Conservation (phyloP, 2,329 filamentous ascomycete genomes). For the Aspergillus felis region DNA sequence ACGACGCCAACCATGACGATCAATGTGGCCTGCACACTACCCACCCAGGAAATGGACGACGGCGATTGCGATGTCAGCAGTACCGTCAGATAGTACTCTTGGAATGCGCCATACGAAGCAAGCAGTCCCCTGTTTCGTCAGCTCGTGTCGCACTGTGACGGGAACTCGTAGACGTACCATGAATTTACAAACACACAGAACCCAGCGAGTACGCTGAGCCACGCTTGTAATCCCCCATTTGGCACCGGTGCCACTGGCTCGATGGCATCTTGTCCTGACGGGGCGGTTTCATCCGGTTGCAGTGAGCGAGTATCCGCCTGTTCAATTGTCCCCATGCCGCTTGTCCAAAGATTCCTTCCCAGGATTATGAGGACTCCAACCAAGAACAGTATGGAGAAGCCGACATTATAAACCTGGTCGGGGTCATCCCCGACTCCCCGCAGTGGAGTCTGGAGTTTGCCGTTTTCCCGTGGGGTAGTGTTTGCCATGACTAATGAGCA, state of each 20-base stretch:
- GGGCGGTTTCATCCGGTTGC: background rate
- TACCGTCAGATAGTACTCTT: slow-evolving; percentile 44
- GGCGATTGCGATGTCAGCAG: slow-evolving; percentile 33
- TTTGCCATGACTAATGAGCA: background rate
- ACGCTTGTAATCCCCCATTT: slow-evolving; percentile 26
- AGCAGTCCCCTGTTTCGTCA: slow-evolving; percentile 34
- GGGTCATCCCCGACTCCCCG: background rate
- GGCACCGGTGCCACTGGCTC: slow-evolving; percentile 8
- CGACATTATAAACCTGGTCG: background rate
- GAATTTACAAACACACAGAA: slow-evolving; percentile 34
- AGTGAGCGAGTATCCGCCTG: background rate
- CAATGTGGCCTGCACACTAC: slow-evolving; percentile 45
- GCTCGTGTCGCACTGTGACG: background rate
- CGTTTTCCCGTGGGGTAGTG: background rate
- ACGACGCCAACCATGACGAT: slow-evolving; percentile 46
- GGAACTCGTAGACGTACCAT: slow-evolving; percentile 18
- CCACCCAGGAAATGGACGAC: slow-evolving; percentile 49
- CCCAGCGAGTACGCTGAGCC: slow-evolving; percentile 26
- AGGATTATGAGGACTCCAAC: background rate
- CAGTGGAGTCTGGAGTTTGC: background rate
- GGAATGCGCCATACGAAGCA: slow-evolving; percentile 47
- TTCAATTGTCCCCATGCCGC: background rate
- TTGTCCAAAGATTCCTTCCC: background rate
- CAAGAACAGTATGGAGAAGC: background rate
- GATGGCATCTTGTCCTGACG: background rate